These are phyloP conservation scores for Syzygium jambos DNA, from an alignment of 345 rosid species.

Conservation along the genomic window DNA sequence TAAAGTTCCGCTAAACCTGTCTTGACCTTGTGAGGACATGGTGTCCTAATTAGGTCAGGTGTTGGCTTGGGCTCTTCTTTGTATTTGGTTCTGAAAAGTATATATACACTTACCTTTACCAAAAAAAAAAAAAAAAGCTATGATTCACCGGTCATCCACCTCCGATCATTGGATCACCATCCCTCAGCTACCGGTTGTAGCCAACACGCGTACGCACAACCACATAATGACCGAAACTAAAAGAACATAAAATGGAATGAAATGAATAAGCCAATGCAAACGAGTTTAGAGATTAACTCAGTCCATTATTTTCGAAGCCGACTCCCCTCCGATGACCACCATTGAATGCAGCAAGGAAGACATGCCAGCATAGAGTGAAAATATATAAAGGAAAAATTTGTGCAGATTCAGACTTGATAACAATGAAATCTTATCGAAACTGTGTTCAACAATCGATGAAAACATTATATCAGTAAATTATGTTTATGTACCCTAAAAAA, in stretches of 20 bases:
- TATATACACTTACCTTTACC: too few relatives aligned
- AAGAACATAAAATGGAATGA: not conserved
- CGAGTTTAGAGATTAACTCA: not conserved
- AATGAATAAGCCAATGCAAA: not conserved
- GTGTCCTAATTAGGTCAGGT: too few relatives aligned
- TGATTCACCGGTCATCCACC: not conserved
- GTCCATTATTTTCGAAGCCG: not conserved
- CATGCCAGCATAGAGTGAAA: not conserved
- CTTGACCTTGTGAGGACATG: too few relatives aligned
- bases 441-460: not conserved
- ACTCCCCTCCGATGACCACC: not conserved
- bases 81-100: too few relatives aligned
- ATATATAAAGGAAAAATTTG: not conserved
- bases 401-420: not conserved
- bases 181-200: fast-evolving
- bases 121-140: too few relatives aligned
- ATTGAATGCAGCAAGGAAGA: not conserved
- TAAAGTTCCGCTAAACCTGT: too few relatives aligned
- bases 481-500: not conserved
- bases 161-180: not conserved
- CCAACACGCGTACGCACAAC: fast-evolving
- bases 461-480: not conserved
- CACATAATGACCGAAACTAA: not conserved
- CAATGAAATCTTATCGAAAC: not conserved
- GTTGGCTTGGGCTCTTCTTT: too few relatives aligned